A percentile compares a stretch with the other conserved stretches of the same genome.
Conservation (phyloP, 176 grass and related monocot species). For the Luzula sylvatica region DNA sequence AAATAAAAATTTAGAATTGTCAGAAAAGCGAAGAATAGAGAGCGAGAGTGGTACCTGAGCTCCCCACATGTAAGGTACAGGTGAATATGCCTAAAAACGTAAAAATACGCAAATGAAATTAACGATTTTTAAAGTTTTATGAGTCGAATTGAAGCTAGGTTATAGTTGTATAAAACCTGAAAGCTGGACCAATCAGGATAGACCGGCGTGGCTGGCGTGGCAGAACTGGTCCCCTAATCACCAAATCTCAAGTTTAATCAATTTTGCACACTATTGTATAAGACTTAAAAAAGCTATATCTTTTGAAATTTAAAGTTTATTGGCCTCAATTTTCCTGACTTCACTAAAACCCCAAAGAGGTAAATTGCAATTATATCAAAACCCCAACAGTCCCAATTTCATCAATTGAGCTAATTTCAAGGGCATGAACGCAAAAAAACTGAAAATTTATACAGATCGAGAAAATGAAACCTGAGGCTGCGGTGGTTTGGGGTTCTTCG, state of each 20-base stretch:
- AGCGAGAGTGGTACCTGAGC: slow-evolving; percentile 25
- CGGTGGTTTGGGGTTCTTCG: slow-evolving; percentile 22
- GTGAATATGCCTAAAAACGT: slow-evolving; percentile 23
- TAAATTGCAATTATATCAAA: too few species aligned
- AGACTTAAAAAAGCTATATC: too few species aligned
- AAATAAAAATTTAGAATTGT: neutral
- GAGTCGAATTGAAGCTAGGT: neutral
- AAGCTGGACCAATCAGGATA: slow-evolving; percentile 41
- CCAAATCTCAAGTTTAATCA: too few species aligned
- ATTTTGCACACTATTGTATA: neutral
- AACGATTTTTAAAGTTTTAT: neutral
- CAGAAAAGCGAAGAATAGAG: neutral
- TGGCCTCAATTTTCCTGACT: neutral
- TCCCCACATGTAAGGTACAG: slow-evolving; percentile 44
- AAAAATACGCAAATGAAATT: neutral
- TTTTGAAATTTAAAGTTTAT: too few species aligned
- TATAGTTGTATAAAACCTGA: slow-evolving; percentile 20
- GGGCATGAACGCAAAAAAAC: neutral
- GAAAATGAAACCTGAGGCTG: slow-evolving; percentile 15
- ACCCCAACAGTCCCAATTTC: neutral
- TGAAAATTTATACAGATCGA: neutral
- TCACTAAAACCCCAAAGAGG: slow-evolving; percentile 9
- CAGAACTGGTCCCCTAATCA: slow-evolving; percentile 6
- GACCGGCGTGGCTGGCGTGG: slow-evolving; percentile 13
- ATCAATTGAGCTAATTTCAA: slow-evolving; percentile 9